Evolutionary conservation across 148 eudicot species (phyloP), one percentile per base, ranked within the genome.

Genomic region (Amaranthus cruentus): DNA sequence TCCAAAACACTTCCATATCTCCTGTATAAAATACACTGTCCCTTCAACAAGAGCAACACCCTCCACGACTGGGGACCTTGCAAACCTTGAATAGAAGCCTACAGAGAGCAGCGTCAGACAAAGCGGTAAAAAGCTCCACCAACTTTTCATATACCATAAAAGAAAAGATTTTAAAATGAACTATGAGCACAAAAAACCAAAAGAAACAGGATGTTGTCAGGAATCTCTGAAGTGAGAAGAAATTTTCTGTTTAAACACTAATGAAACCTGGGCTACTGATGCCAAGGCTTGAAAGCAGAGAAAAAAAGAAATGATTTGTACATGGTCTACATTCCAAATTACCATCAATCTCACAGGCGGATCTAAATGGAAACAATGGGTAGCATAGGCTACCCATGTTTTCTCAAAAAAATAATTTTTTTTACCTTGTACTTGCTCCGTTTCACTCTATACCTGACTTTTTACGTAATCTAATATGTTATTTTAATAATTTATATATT

Each of bases 51-150:
- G 81, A 96, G 96, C 85, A 92, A 81, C 79, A 92, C 84, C 83
- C 97, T 89, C 99, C 99, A 96, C 18, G 82, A 82, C 76, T 96
- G 99, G 28, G 99, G 99, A 72, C 99, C 99, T 84, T 96, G 97
- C 85, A 96, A 77, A 73, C 99, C 99, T 96, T 96, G 97, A 89
- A 96, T 96, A 42, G 96, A 85, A 75, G 93, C 97, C 99, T 96
- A 72, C 60, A 81, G 74, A 66, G n/a, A 68, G 69, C 55, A 50
- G 80, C 65, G 76, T 76, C n/a, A 80, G 59, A 46, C 38, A 73
- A 52, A 13, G 11, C 49, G 38, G 69, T 83, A 56, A 74, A 53
- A 82, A 47, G 48, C 43, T 58, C 57, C 68, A 70, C 55, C 42
- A n/a, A 54, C 46, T 65, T 12, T n/a, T 9, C 52, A 46, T 63